Evolutionary conservation across 192 early-diverging fungal species (phyloP).

Genomic region (Backusella circina): DNA sequence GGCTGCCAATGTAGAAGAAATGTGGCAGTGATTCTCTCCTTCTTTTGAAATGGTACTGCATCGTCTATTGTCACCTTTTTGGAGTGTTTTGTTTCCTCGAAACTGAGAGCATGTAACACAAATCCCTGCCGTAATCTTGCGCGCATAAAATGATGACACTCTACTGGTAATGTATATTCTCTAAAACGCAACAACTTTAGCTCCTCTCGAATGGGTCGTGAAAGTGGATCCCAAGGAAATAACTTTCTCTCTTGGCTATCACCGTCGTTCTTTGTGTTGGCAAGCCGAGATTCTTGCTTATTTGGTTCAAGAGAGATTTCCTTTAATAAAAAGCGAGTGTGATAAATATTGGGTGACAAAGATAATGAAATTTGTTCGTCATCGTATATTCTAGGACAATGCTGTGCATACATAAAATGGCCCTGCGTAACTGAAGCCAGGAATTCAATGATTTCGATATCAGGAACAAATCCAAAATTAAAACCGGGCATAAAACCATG

Average conservation of each 20-base stretch:
- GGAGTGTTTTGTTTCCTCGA: constrained; percentile 40
- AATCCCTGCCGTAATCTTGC: constrained; percentile 71
- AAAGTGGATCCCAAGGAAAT: constrained; percentile 68
- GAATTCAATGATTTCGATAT: constrained; percentile 71
- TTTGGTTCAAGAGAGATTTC: constrained; percentile 37
- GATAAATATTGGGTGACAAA: constrained; percentile 47
- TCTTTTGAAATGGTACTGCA: not conserved
- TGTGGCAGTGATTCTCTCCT: constrained; percentile 57
- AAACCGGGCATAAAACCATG: constrained; percentile 61
- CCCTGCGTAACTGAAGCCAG: constrained; percentile 66
- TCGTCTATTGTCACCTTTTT: not conserved
- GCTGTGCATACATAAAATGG: constrained; percentile 63
- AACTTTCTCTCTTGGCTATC: not conserved
- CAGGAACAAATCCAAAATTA: constrained; percentile 74
- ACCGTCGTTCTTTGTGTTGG: not conserved
- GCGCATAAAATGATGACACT: constrained; percentile 58
- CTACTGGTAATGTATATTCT: constrained; percentile 61
- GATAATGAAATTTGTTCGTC: not conserved
- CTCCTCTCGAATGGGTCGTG: constrained; percentile 58
- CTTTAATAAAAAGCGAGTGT: constrained; percentile 42
- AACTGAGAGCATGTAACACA: constrained; percentile 50
- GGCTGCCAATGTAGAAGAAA: constrained; percentile 71
- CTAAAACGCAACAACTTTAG: constrained; percentile 56
- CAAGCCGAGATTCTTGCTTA: not conserved
- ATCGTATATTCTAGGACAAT: constrained; percentile 45